phyloP scores from a whole-genome alignment of 148 eudicot species.

The Drosera capensis region DNA sequence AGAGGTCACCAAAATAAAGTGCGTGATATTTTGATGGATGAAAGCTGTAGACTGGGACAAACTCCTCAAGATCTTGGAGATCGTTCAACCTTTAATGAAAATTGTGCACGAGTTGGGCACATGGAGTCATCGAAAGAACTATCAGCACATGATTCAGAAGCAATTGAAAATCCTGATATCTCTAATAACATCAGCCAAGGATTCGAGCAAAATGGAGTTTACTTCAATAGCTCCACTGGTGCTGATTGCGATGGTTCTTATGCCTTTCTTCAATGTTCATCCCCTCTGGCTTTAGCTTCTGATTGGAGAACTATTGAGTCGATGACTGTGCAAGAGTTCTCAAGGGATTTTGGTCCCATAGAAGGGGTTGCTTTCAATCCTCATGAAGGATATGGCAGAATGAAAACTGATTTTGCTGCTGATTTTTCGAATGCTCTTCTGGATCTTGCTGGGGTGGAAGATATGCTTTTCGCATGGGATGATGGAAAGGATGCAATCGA shows the following conservation, averaged over 20 bases:
- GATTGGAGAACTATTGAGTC: constrained; percentile 44
- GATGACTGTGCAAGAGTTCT: constrained; percentile 24
- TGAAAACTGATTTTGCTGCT: constrained; percentile 12
- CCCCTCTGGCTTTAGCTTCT: constrained; percentile 34
- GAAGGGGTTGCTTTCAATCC: constrained; percentile 19
- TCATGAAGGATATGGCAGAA: constrained; percentile 14
- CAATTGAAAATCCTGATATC: constrained; percentile 12
- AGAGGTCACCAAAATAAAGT: constrained; percentile 18
- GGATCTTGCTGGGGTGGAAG: constrained; percentile 22
- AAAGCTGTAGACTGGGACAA: constrained; percentile 5
- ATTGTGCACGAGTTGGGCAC: constrained; percentile 12
- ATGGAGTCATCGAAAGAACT: constrained; percentile 11
- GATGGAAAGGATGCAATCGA: constrained; percentile 33
- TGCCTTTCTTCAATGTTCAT: constrained; percentile 35
- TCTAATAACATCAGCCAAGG: constrained; percentile 15
- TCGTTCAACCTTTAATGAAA: constrained; percentile 7
- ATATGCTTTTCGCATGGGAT: constrained; percentile 23
- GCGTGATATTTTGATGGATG: constrained; percentile 21
- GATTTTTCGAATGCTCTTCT: constrained; percentile 20
- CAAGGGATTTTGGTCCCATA: constrained; percentile 11
- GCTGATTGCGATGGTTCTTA: constrained; percentile 35
- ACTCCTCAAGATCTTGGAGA: constrained; percentile 10
- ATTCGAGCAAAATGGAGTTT: constrained; percentile 21
- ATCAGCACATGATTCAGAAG: constrained; percentile 12
- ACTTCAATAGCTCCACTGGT: constrained; percentile 22